phyloP scores from a whole-genome alignment of 352 stramenopile genomes.

The Phytophthora chlamydospora region DNA sequence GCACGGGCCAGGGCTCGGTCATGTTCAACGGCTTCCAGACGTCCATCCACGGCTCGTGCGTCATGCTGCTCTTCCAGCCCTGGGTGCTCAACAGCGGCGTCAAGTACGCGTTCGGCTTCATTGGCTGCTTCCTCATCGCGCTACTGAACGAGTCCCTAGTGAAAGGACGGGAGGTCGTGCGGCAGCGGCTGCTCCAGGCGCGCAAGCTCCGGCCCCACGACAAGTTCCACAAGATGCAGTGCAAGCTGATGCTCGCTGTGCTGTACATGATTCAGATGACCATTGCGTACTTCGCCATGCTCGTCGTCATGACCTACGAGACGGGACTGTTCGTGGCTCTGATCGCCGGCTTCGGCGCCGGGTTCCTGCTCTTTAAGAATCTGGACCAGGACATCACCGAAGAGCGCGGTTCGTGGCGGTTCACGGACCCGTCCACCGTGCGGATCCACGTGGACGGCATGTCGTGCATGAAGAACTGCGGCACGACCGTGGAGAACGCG shows the following conservation, averaged over 20 bases:
- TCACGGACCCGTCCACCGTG: constrained; percentile 74
- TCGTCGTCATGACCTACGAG: constrained; percentile 87
- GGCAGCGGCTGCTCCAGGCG: constrained; percentile 48
- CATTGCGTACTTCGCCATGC: constrained; percentile 84
- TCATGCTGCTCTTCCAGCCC: constrained; percentile 78
- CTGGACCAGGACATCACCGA: constrained; percentile 71
- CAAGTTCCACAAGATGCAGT: constrained; percentile 67
- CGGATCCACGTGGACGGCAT: constrained; percentile 88
- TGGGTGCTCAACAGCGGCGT: constrained; percentile 76
- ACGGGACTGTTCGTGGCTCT: constrained; percentile 75
- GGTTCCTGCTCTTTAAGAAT: constrained; percentile 80
- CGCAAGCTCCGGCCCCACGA: constrained; percentile 41
- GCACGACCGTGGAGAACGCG: constrained; percentile 88
- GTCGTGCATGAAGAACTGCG: constrained; percentile 97
- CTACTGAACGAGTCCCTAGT: constrained; percentile 74
- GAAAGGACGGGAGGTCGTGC: constrained; percentile 56
- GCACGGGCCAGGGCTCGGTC: constrained; percentile 67
- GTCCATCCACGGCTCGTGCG: constrained; percentile 72
- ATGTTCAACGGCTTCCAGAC: constrained; percentile 88
- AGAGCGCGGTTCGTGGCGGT: constrained; percentile 75
- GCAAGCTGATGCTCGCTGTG: constrained; percentile 63
- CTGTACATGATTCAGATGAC: constrained; percentile 87
- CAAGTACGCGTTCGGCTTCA: constrained; percentile 80
- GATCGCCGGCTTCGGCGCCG: constrained; percentile 69
- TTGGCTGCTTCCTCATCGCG: constrained; percentile 67